Base-by-base conservation (phyloP, 106 monocot genomes). In the Platanthera guangdongensis region DNA sequence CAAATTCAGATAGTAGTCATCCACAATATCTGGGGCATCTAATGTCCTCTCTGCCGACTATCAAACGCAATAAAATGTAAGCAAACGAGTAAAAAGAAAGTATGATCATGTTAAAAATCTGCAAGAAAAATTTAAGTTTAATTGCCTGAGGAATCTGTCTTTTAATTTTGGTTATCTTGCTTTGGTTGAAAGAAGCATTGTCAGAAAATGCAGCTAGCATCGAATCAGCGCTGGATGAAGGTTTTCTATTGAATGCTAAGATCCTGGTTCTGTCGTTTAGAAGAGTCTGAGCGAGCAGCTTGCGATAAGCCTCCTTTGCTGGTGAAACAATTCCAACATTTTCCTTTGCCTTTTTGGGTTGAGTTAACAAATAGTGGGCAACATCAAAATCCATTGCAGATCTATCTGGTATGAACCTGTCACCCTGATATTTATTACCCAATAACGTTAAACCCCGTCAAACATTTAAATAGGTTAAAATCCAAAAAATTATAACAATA, bases 121-220 rank as follows among this genome's bases (percentile, higher is more conserved):
- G 28, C 47, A 57, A 53, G 51, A 52, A 28, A 48, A 19, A 5
- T 39, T 39, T 39, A 39, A 39, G 39, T 39, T 39, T 39, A 32
- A 50, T 25, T 50, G 87, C 89, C 79, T 90, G 89, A 5, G 89
- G 89, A 52, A 90, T 88, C 75, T 85, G 70, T 78, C 90, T 72
- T 14, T 80, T 72, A 9, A 69, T 72, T 74, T 77, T 90, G 0
- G 81, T 47, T 0, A 84, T 53, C 74, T 82, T 82, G 59, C 59
- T 69, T 57, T 80, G 83, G 71, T 73, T 52, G 47, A 75, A 80
- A 74, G 87, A 76, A 16, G 46, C 8, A 13, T 13, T 52, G 28
- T 80, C 73, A 25, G 47, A 64, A 50, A 72, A n/a, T 14, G 78
- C 85, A 47, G 59, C 32, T 12, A 77, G 69, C 62, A 81, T 69